Evolutionary conservation across 1,284 basidiomycete genomes (phyloP), one percentile per base, ranked within the genome.

Genomic region (Ustilago trichophora): DNA sequence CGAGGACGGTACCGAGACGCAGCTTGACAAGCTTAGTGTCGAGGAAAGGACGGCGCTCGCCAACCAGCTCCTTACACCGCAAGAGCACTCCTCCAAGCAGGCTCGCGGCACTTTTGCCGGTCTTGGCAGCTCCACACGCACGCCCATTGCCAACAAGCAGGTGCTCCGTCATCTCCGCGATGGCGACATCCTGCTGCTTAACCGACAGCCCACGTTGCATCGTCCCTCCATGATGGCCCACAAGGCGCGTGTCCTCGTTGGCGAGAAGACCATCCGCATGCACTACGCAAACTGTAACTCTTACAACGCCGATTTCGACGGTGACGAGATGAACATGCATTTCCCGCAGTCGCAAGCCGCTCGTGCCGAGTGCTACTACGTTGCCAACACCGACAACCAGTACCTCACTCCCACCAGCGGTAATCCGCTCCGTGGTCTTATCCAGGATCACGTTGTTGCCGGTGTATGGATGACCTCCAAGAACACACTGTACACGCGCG

Each of bases 151-250:
- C 71, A 96, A 97, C 84, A 98, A 98, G 86, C 97, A 98, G 83
- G 96, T 99, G 33, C 92, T 95, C 82, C 87, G 96, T 48, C 96
- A 98, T 84, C 86, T 99, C 12, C 87, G 88, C 52, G 93, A 98
- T 81, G 96, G 96, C 3, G 96, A 99, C 81, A 91, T 97, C 57
- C 85, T 99, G 63, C 91, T 99, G 73, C 85, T 99, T 49, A 99
- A 99, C 82, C 91, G 96, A 65, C 96, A 99, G 85, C 96, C 96
- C 9, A 98, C 96, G 1, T 85, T 99, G 57, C 96, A 99, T 83
- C 98, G 98, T 82, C 95, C 96, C n/a, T 93, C 91, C 85, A 99
- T 99, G 95, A 99, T 99, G 96, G 91, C 90, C 10, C 96, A 99
- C 83, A 90, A 88, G 73, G 96, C 95, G 21, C 89, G 90, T 65